Evolutionary conservation across 805 yeast genomes (phyloP).

Genomic region (Wickerhamomyces canadensis): DNA sequence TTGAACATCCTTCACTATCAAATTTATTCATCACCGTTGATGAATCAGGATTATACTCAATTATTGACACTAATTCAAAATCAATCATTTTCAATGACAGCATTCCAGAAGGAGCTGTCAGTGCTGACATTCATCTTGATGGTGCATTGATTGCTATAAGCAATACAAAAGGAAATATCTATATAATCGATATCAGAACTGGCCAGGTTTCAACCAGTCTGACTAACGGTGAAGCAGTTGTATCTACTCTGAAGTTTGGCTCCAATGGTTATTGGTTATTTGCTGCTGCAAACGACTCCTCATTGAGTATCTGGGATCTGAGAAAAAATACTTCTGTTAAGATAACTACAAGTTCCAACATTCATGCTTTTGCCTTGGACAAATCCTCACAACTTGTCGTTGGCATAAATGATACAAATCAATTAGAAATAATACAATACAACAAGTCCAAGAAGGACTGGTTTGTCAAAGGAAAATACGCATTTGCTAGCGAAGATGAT

Average conservation of each 20-base stretch:
- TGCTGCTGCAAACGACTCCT: slow-evolving; percentile 22
- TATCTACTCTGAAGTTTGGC: slow-evolving; percentile 43
- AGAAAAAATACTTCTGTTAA: slow-evolving; percentile 30
- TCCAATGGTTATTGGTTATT: slow-evolving; percentile 62
- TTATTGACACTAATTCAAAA: slow-evolving; percentile 7
- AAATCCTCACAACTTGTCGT: slow-evolving; percentile 20
- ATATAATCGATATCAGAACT: slow-evolving; percentile 29
- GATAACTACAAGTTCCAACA: slow-evolving; percentile 5
- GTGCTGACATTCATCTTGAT: slow-evolving; percentile 36
- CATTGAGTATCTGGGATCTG: slow-evolving; percentile 42
- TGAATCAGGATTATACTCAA: slow-evolving; percentile 20
- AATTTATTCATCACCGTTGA: slow-evolving; percentile 27
- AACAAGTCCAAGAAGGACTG: slow-evolving; percentile 17
- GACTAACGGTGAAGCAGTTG: slow-evolving; percentile 6
- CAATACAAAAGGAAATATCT: slow-evolving; percentile 23
- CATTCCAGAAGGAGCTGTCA: slow-evolving; percentile 2
- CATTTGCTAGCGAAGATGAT: slow-evolving; percentile 7
- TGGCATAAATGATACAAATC: slow-evolving; percentile 2
- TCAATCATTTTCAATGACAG: slow-evolving; percentile 5
- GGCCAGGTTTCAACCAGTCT: slow-evolving; percentile 28
- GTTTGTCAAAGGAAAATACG: slow-evolving; percentile 7
- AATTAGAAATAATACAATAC: slow-evolving; percentile 17
- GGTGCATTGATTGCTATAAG: slow-evolving; percentile 40
- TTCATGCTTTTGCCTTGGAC: slow-evolving; percentile 13
- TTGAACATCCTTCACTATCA: slow-evolving; percentile 30